A percentile compares a stretch with the other conserved stretches of the same genome.
These are phyloP conservation scores for Aspergillus indologenus DNA, from an alignment of 495 filamentous ascomycete genomes.

Conservation along the genomic window DNA sequence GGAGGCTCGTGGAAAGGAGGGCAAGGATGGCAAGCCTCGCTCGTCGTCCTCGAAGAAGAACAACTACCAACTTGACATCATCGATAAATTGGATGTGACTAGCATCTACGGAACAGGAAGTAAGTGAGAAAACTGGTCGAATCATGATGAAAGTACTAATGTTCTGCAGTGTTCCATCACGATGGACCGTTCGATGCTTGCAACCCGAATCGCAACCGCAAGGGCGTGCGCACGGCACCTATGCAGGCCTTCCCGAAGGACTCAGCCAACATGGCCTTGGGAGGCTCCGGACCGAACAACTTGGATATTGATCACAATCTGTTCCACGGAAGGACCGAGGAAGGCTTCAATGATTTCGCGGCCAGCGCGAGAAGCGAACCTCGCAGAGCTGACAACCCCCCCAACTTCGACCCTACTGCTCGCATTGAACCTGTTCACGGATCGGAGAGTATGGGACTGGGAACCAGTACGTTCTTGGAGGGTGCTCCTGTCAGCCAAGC, in stretches of 20 bases:
- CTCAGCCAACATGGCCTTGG: slow-evolving; percentile 86
- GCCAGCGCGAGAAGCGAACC: slow-evolving; percentile 35
- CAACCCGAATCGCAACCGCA: slow-evolving; percentile 91
- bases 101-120: slow-evolving; percentile 94
- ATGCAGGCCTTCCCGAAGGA: slow-evolving; percentile 96
- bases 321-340: slow-evolving; percentile 77
- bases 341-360: slow-evolving; percentile 80
- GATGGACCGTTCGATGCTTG: slow-evolving; percentile 98
- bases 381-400: slow-evolving; percentile 39
- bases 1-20: slow-evolving; percentile 41
- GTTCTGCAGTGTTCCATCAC: slow-evolving; percentile 85
- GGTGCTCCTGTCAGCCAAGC: slow-evolving; percentile 83
- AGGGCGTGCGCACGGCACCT: slow-evolving; percentile 76
- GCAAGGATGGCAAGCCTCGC: not conserved
- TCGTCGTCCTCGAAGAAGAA: slow-evolving; percentile 37
- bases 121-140: slow-evolving; percentile 49
- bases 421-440: slow-evolving; percentile 74
- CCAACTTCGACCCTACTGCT: slow-evolving; percentile 55
- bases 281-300: slow-evolving; percentile 82
- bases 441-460: slow-evolving; percentile 77
- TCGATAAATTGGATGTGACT: slow-evolving; percentile 96
- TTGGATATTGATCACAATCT: slow-evolving; percentile 76
- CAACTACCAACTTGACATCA: slow-evolving; percentile 77
- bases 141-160: slow-evolving; percentile 11
- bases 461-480: slow-evolving; percentile 94